Conservation (phyloP, 225 moss, liverwort and hornwort genomes). For the Polytrichum commune region DNA sequence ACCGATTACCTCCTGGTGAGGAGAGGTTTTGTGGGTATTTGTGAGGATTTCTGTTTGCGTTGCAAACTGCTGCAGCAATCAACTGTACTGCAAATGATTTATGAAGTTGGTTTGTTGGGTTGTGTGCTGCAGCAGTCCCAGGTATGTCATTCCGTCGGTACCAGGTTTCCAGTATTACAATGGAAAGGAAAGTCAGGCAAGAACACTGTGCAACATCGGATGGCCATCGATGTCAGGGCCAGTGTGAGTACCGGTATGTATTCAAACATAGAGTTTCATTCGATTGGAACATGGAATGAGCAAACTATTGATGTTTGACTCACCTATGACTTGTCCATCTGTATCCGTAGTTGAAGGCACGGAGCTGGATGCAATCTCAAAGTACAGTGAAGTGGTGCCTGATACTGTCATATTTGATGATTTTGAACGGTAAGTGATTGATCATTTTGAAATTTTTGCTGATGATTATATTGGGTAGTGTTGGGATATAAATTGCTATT, state of each 20-base stretch:
- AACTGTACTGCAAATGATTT: no score
- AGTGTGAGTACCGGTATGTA: conserved; percentile 33
- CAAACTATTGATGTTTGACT: not conserved
- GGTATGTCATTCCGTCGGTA: conserved; percentile 34
- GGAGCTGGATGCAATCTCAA: conserved; percentile 85
- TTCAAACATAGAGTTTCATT: not conserved
- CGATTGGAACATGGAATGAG: not conserved
- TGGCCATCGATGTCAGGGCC: conserved; percentile 28
- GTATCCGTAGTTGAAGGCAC: conserved; percentile 62
- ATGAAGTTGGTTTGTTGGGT: not conserved
- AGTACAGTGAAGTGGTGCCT: conserved; percentile 83
- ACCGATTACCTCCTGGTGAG: no score
- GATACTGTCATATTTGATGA: conserved; percentile 93
- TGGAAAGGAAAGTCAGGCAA: conserved; percentile 25
- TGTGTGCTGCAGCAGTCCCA: conserved; percentile 12
- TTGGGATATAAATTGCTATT: not conserved
- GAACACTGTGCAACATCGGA: conserved; percentile 17
- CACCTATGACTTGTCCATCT: conserved; percentile 2
- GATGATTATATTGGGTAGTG: not conserved
- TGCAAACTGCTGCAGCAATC: no score
- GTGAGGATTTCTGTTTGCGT: no score
- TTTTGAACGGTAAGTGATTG: conserved; percentile 63
- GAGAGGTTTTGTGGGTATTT: no score
- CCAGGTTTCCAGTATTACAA: conserved; percentile 17
- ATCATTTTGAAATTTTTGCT: not conserved